Percentiles rank a stretch among this genome's conserved stretches.
These are phyloP conservation scores for Kuraishia floccosa DNA, from an alignment of 805 yeast genomes.

Conservation along the genomic window DNA sequence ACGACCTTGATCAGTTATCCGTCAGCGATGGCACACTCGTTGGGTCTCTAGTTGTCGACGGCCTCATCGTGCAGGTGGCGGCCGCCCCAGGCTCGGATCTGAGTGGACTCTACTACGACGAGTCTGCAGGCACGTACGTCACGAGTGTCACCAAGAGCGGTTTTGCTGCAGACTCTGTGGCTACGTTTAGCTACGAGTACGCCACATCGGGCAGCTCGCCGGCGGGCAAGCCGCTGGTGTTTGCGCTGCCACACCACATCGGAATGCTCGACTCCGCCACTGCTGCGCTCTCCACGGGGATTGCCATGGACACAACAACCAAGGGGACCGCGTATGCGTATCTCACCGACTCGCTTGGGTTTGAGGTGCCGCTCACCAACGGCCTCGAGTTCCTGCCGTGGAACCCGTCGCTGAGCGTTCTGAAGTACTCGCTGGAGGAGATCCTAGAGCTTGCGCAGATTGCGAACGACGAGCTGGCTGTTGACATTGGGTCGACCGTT, in stretches of 20 bases:
- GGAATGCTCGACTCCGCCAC: conserved; percentile 13
- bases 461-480: conserved; percentile 31
- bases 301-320: conserved; percentile 31
- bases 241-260: conserved; percentile 45
- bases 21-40: conserved; percentile 22
- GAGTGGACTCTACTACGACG: conserved; percentile 40
- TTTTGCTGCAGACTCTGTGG: conserved; percentile 8
- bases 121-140: conserved; percentile 60
- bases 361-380: conserved; percentile 26
- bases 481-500: conserved; percentile 31
- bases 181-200: conserved; percentile 33
- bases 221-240: conserved; percentile 31
- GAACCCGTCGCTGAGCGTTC: conserved; percentile 7
- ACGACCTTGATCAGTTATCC: conserved; percentile 18
- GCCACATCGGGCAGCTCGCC: conserved; percentile 37
- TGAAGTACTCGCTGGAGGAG: conserved; percentile 31
- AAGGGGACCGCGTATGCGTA: conserved; percentile 39
- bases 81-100: conserved; percentile 23
- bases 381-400: conserved; percentile 23
- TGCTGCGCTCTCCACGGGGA: conserved; percentile 28
- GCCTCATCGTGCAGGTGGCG: conserved; percentile 39
- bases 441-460: conserved; percentile 28
- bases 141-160: conserved; percentile 32
- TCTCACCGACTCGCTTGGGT: conserved; percentile 24
- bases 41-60: conserved; percentile 23